Evolutionary conservation across 768 basidiomycete genomes (phyloP), one percentile per base, ranked within the genome.

Genomic region (Chlorophyllum brunneum): DNA sequence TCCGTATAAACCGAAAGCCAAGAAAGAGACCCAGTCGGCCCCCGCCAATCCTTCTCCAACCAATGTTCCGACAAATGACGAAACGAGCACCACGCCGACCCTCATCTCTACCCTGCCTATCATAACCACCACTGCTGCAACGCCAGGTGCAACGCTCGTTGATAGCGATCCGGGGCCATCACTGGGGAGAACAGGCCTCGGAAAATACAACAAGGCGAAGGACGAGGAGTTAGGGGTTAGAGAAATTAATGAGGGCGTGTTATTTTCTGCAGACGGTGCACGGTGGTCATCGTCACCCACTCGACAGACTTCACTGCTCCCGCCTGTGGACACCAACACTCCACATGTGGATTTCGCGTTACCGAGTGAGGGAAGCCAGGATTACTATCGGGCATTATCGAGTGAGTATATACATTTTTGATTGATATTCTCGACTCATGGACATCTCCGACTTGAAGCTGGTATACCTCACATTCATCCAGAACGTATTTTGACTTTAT

Each of bases 401-500:
- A 7, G 29, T n/a, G 20, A 36, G 36, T 22, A 34, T 33, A n/a
- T n/a, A n/a, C n/a, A n/a, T n/a, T n/a, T n/a, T n/a, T n/a, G n/a
- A n/a, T n/a, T n/a, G n/a, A n/a, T n/a, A n/a, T n/a, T n/a, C n/a
- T n/a, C n/a, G n/a, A n/a, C n/a, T n/a, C n/a, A n/a, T n/a, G n/a
- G n/a, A 36, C 36, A 4, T 37, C 4, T n/a, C 5, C 13, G 13
- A 16, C 36, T n/a, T 37, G 36, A 37, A 37, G 36, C 5, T 37
- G 18, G 36, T 15, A 37, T 13, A 37, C 13, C 36, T 7, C 36
- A 15, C 13, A 11, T 16, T 4, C n/a, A 44, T 30, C 62, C 65
- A 4, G 58, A 63, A 7, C 60, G 75, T 30, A 63, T 69, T 1
- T 63, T 67, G 4, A 72, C 73, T 0, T 63, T 74, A 47, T 34